Base-by-base conservation (phyloP, 2,329 filamentous ascomycete species). In the Fusarium palustre region DNA sequence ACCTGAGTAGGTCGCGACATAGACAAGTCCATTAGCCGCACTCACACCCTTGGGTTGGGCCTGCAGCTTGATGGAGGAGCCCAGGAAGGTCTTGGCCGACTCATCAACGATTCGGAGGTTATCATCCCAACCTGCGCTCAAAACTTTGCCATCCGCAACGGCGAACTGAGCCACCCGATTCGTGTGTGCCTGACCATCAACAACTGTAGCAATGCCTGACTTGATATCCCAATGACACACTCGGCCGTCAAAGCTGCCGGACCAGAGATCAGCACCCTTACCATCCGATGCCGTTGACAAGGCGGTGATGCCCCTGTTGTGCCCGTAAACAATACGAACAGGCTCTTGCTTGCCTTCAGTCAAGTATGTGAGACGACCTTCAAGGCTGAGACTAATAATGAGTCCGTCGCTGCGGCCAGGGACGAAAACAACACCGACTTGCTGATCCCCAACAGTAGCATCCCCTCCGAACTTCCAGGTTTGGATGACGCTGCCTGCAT, bases 51-150 rank as follows among this genome's bases (percentile, higher is more conserved):
- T 95, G 4, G 96, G 96, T 76, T 98, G 96, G 20, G 90, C 91
- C 4, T 88, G 84, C 22, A 97, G 86, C 76, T 91, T 90, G 33
- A 86, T 81, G 2, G 88, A 84, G 50, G 86, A 85, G 57, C 92
- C 93, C 8, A 90, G 85, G 78, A 97, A 97, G 0, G 90, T 92
- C 74, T 89, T 91, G 54, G 90, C 88, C 1, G 89, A 86, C 61
- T 91, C 86, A 69, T 97, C 94, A 36, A 97, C 86, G 43, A 88
- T 91, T 66, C 94, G 91, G 36, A 98, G 84, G 1, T 91, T 93
- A 78, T 99, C 96, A 76, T 99, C 96, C 96, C 95, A 99, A 68
- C 91, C 94, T 55, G 95, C 92, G 75, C 91, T 95, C 81, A 92
- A 94, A n/a, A 93, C 88, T 69, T 89, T 86, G 34, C 89, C 87